Evolutionary conservation across 2,329 filamentous ascomycete genomes (phyloP), one percentile per base, ranked within the genome.

Genomic region (Paraphaeosphaeria sporulosa): DNA sequence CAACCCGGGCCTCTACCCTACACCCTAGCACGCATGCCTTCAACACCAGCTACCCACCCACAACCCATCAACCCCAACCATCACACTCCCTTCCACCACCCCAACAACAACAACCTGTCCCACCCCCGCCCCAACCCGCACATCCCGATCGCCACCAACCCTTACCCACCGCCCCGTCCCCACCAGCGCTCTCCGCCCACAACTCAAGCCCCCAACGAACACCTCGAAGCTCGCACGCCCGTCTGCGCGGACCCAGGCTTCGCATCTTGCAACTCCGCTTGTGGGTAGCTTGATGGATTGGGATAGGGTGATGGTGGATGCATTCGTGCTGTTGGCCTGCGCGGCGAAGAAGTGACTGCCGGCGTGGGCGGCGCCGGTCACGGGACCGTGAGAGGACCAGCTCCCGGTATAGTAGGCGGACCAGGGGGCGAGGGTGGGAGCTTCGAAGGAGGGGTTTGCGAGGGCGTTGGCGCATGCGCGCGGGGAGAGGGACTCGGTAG

Each of bases 371-470:
- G 51, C 36, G 7, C 53, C 42, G 9, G 53, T 53, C 8, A 52
- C 59, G 42, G 65, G 36, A 17, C 49, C 60, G 38, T 61, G 61
- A 0, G 49, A 51, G 3, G 50, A 50, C 64, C 64, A 71, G 57
- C 65, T 67, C 34, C 67, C 64, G 6, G 60, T 60, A 5, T 59
- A 63, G 44, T 65, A 66, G 54, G 53, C 54, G 42, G 65, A 51
- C 68, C 68, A 71, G 8, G 68, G 62, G 4, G 44, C 23, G 21
- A 60, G 17, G 36, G 53, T 7, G 36, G 19, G 25, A 40, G 62
- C 42, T 49, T 68, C 66, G 56, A 71, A 71, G 19, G 65, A 65
- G 0, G 67, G 67, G 50, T 71, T 71, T 21, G 17, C 36, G 44
- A 70, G 32, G 36, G 43, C 43, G 55, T 71, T 69, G 36, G 36